Base-by-base conservation (phyloP, 2,329 filamentous ascomycete genomes). In the Microthyrium microscopicum region DNA sequence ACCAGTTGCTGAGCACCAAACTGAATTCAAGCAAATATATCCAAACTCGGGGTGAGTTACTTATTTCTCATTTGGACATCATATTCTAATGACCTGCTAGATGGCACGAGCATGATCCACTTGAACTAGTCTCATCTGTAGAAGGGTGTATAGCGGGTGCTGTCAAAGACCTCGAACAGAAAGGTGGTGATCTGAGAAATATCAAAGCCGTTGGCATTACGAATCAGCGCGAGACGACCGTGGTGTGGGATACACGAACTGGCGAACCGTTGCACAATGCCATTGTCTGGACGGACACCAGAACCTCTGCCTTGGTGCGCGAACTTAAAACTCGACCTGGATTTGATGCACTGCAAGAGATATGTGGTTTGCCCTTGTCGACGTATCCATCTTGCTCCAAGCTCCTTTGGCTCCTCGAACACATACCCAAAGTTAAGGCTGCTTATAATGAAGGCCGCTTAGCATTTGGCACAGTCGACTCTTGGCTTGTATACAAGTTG, bases 341-440 rank as follows among this genome's bases (percentile, higher is more conserved):
- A 29, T 75, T 79, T 22, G 77, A 84, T 35, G 64, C 71, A 26
- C 61, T 92, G 26, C 66, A 66, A 36, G 63, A 74, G 31, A 61
- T 80, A 26, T 89, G 80, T 50, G 84, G 84, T 34, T 66, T 92
- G 29, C 84, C 83, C 9, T 64, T 92, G 21, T 89, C 81, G 25
- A 91, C 83, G 35, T 93, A 92, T 52, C 82, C 83, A 2, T 87
- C 82, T 17, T 80, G 78, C 35, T 76, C 84, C 40, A 92, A 92
- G 59, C 64, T 93, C 9, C 56, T 80, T 34, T 93, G 84, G 84
- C 64, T 92, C 44, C 62, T 91, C 35, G 66, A 74, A 38, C 77
- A 92, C 46, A 63, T 75, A 12, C 62, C 72, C 9, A 64, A 66
- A 25, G 81, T 91, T 31, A 68, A 68, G 43, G 60, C 74, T 34